These are phyloP conservation scores for Hypoxylon cercidicola DNA, from an alignment of 495 filamentous ascomycete genomes.

Conservation along the genomic window DNA sequence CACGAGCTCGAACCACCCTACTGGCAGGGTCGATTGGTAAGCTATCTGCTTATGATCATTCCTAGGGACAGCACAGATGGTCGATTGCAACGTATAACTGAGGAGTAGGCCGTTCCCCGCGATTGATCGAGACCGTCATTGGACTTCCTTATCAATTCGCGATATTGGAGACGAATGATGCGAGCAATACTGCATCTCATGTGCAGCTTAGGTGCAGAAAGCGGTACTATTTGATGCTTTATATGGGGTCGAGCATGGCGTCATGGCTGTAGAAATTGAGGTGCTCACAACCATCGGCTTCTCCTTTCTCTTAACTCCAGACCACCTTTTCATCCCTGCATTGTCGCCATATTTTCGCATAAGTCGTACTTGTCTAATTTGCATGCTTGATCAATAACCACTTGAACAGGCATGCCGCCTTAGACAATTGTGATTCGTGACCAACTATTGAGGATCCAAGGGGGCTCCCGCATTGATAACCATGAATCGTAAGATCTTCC, in stretches of 20 bases:
- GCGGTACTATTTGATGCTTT: conserved; percentile 22
- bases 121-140: conserved; percentile 33
- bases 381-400: background rate
- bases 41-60: conserved; percentile 12
- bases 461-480: conserved; percentile 8
- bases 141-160: conserved; percentile 42
- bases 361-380: conserved; percentile 13
- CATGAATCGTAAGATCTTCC: background rate
- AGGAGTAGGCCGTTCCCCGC: conserved; percentile 29
- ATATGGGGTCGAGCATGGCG: conserved; percentile 38
- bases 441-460: background rate
- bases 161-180: conserved; percentile 44
- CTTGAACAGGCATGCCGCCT: background rate
- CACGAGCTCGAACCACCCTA: background rate
- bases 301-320: background rate
- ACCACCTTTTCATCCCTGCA: conserved; percentile 5
- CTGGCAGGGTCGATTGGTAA: conserved; percentile 31
- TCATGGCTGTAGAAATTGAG: conserved; percentile 32
- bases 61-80: background rate
- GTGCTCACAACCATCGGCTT: conserved; percentile 32
- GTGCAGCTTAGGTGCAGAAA: conserved; percentile 4
- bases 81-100: conserved; percentile 19
- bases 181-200: conserved; percentile 15
- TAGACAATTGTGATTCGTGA: conserved; percentile 5
- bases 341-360: conserved; percentile 10